phyloP scores from a whole-genome alignment of 2,329 filamentous ascomycete species.

The Cladosporium austrohemisphaericum region DNA sequence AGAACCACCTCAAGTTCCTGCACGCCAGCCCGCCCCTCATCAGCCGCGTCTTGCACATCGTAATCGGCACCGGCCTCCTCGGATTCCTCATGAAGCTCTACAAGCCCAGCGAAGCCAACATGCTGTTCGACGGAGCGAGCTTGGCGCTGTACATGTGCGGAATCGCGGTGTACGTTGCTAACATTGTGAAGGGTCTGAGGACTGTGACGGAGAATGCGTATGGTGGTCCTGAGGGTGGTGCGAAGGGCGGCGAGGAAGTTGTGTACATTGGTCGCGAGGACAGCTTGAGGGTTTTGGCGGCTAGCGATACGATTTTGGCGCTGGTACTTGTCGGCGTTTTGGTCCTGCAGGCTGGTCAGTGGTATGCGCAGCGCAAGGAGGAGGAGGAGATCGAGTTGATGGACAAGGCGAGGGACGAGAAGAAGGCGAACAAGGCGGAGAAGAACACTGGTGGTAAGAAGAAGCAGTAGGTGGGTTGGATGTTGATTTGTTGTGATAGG shows the following conservation, averaged over 20 bases:
- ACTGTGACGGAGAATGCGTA: constrained; percentile 73
- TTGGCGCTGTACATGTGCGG: constrained; percentile 77
- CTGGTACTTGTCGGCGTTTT: constrained; percentile 87
- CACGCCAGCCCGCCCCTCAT: constrained; percentile 90
- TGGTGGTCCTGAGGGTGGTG: constrained; percentile 42
- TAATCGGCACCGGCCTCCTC: constrained; percentile 78
- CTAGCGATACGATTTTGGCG: constrained; percentile 93
- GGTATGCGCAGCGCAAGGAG: constrained; percentile 97
- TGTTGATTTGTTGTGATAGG: neutral
- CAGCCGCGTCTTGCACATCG: constrained; percentile 87
- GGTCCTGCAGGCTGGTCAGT: constrained; percentile 92
- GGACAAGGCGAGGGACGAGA: constrained; percentile 51
- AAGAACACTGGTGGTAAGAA: constrained; percentile 29
- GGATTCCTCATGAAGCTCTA: constrained; percentile 95
- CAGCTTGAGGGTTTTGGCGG: constrained; percentile 81
- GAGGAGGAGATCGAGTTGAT: constrained; percentile 69
- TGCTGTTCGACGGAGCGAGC: constrained; percentile 81
- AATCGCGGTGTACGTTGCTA: constrained; percentile 87
- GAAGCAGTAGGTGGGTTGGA: constrained; percentile 26
- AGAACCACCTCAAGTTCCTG: constrained; percentile 85
- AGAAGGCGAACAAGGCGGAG: constrained; percentile 41
- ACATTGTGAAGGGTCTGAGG: constrained; percentile 91
- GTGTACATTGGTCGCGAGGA: constrained; percentile 81
- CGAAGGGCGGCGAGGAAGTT: constrained; percentile 43
- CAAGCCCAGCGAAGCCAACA: constrained; percentile 87